Conservation (phyloP, 2,329 filamentous ascomycete genomes). For the Gnomoniopsis sp. region DNA sequence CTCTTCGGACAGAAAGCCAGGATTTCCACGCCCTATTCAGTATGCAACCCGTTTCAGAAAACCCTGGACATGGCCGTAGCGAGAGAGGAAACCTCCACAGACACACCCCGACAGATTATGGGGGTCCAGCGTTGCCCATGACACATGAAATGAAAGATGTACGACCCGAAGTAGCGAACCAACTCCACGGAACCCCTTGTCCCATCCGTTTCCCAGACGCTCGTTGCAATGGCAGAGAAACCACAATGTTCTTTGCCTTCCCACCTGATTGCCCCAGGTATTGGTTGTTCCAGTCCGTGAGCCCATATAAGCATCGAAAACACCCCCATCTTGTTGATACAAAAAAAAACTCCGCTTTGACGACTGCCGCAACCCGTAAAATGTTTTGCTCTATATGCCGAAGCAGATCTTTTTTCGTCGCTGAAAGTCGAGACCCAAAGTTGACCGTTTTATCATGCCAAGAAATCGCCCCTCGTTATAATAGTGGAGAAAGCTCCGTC, state of each 20-base stretch:
- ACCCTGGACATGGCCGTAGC: constrained; percentile 13
- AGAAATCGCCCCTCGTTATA: constrained; percentile 33
- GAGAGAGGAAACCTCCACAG: constrained; percentile 13
- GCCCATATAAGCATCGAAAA: constrained; percentile 20
- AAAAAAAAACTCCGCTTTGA: constrained; percentile 31
- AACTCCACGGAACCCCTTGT: constrained; percentile 18
- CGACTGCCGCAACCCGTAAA: constrained; percentile 26
- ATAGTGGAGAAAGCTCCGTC: constrained; percentile 27
- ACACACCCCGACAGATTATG: constrained; percentile 19
- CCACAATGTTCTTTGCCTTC: constrained; percentile 16
- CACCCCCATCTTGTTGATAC: constrained; percentile 30
- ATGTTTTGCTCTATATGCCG: constrained; percentile 49
- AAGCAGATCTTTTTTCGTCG: constrained; percentile 39
- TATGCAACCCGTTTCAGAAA: constrained; percentile 17
- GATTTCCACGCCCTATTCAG: constrained; percentile 15
- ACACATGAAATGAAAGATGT: constrained; percentile 18
- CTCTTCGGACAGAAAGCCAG: constrained; percentile 17
- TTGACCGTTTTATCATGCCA: constrained; percentile 43
- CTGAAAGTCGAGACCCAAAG: constrained; percentile 46
- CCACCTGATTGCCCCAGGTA: constrained; percentile 18
- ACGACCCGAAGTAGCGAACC: constrained; percentile 15
- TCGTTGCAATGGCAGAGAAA: constrained; percentile 14
- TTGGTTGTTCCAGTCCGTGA: constrained; percentile 15
- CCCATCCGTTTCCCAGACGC: constrained; percentile 16
- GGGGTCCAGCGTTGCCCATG: constrained; percentile 13